Evolutionary conservation across 352 stramenopile species (phyloP).

Genomic region (Phytophthora nicotianae): DNA sequence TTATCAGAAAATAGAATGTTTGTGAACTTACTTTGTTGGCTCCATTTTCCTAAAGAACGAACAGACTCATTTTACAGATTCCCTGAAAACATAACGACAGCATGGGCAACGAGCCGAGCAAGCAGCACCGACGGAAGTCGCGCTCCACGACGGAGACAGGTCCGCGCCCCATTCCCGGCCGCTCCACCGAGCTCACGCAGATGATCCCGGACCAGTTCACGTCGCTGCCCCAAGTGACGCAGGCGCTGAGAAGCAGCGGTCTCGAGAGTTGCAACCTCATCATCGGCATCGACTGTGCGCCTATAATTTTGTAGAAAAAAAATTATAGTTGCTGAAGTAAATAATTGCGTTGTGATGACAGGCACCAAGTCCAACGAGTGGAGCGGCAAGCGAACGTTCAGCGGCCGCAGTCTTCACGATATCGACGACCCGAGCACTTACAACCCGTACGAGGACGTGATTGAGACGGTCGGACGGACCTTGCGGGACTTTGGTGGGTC

Average conservation of each 20-base stretch:
- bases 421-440: constrained; percentile 46
- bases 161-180: constrained; percentile 35
- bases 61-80: constrained; percentile 5
- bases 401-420: constrained; percentile 67
- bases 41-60: constrained; percentile 22
- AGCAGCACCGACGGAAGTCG: constrained; percentile 18
- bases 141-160: constrained; percentile 43
- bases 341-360: constrained; percentile 21
- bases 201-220: constrained; percentile 81
- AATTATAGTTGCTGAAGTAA: constrained; percentile 2
- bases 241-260: constrained; percentile 70
- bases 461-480: constrained; percentile 79
- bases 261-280: constrained; percentile 90
- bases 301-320: constrained; percentile 1
- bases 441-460: constrained; percentile 89
- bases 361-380: constrained; percentile 91
- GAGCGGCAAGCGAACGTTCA: constrained; percentile 86
- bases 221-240: constrained; percentile 68
- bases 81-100: background rate
- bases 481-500: constrained; percentile 72
- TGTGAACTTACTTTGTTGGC: constrained; percentile 15
- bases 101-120: constrained; percentile 40
- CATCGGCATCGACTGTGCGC: constrained; percentile 84
- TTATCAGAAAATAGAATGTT: constrained; percentile 24
- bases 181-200: constrained; percentile 28